Evolutionary conservation across 2,329 filamentous ascomycete genomes (phyloP), one percentile per base, ranked within the genome.

Genomic region (Elsinoe arachidis): DNA sequence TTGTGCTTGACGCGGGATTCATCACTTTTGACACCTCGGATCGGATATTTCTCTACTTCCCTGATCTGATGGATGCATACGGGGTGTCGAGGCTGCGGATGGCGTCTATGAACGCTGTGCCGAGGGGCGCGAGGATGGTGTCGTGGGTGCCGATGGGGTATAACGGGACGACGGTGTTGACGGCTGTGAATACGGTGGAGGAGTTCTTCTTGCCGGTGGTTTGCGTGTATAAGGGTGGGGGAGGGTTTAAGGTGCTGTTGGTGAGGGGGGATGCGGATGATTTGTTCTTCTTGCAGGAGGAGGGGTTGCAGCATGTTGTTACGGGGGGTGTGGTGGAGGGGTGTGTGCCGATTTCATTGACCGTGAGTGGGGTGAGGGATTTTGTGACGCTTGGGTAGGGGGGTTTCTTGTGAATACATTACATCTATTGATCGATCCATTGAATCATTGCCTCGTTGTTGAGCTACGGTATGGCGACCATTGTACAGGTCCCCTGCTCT

Each of bases 251-350:
- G 60, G 54, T 61, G 17, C 57, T 61, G 52, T 37, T 60, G 2
- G 60, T 62, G 26, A 49, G 53, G 46, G 55, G 58, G 19, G 19
- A 21, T 17, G 43, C 54, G 43, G 55, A 30, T 23, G 58, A 59
- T 53, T 34, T 59, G 6, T 49, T 35, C 53, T 59, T 51, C 15
- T 43, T 59, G n/a, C 30, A 30, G 23, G 60, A 21, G 9, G 44
- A 21, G 30, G 39, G 21, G 14, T 35, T 62, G 54, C 58, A 60
- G 56, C 58, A 58, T 17, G 54, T 51, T 11, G 51, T 62, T n/a
- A 62, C 58, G 19, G 60, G 60, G 19, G 60, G 60, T 15, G 59
- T 60, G 5, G 60, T 60, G 15, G 56, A 58, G n/a, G 35, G 55
- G 7, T 62, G 60, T 30, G 21, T 37, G 15, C 54, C 59, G 30